Evolutionary conservation across 140 eudicot genomes (phyloP).

Genomic region (Stevia rebaudiana): DNA sequence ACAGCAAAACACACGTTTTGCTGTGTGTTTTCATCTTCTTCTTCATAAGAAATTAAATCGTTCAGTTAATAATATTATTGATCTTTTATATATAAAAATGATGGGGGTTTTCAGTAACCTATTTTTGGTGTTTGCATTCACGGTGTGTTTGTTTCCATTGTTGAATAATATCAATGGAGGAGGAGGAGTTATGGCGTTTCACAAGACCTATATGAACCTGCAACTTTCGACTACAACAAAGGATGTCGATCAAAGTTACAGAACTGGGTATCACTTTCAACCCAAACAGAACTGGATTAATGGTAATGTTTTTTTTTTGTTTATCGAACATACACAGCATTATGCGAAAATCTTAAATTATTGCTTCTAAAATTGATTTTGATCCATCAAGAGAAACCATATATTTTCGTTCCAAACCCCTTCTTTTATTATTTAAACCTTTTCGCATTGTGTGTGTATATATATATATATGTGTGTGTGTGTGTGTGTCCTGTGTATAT

Average conservation of each 20-base stretch:
- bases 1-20: constrained; percentile 1
- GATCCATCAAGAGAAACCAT: not conserved
- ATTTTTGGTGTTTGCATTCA: not conserved
- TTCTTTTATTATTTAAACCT: not conserved
- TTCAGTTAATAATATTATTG: not conserved
- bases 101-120: constrained; percentile 2
- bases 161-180: constrained; percentile 20
- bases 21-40: constrained; percentile 9
- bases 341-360: not conserved
- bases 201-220: constrained; percentile 22
- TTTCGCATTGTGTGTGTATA: no score
- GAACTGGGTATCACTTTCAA: constrained; percentile 62
- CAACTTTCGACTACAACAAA: constrained; percentile 14
- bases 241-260: constrained; percentile 5
- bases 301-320: constrained; percentile 23
- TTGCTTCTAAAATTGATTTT: not conserved
- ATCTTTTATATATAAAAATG: not conserved
- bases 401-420: not conserved
- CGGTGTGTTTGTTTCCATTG: constrained; percentile 22
- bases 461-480: no score
- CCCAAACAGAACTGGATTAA: constrained; percentile 55
- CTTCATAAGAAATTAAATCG: not conserved
- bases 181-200: constrained; percentile 44
- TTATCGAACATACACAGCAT: not conserved
- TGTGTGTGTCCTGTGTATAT: no score